Evolutionary conservation across 139 green algal species (phyloP).

Genomic region (Auxenochlorella pyrenoidosa): DNA sequence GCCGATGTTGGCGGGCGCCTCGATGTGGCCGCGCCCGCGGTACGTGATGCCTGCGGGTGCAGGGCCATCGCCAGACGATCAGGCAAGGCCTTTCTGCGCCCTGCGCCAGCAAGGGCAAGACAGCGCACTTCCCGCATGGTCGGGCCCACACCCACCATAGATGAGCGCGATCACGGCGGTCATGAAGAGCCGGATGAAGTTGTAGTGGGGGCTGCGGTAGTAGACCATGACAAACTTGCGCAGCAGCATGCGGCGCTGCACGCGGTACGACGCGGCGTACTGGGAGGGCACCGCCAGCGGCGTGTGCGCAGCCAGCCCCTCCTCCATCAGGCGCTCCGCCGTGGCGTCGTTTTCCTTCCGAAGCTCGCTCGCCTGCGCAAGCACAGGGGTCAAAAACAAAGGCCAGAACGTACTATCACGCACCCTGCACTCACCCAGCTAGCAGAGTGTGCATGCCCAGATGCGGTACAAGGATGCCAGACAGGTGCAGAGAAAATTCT

Average conservation of each 20-base stretch:
- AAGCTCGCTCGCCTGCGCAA: constrained; percentile 51
- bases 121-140: too few relatives aligned
- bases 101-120: too few relatives aligned
- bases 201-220: constrained; percentile 60
- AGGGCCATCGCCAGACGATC: too few relatives aligned
- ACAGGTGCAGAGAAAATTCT: too few relatives aligned
- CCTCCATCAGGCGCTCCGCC: constrained; percentile 28
- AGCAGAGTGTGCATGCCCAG: too few relatives aligned
- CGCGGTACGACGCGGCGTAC: constrained; percentile 40
- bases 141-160: neutral
- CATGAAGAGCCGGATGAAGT: constrained; percentile 32
- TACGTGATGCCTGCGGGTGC: constrained; percentile 37
- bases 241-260: constrained; percentile 41
- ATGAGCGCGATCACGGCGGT: constrained; percentile 25
- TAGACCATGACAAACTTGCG: constrained; percentile 49
- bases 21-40: constrained; percentile 37
- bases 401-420: too few relatives aligned
- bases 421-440: too few relatives aligned
- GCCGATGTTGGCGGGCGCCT: constrained; percentile 6
- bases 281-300: constrained; percentile 38
- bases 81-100: too few relatives aligned
- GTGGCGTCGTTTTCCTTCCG: constrained; percentile 31
- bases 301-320: constrained; percentile 22
- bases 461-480: too few relatives aligned
- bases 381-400: too few relatives aligned